These are phyloP conservation scores for Spongiforma sp. DNA, from an alignment of 1,284 basidiomycete species.

Conservation along the genomic window DNA sequence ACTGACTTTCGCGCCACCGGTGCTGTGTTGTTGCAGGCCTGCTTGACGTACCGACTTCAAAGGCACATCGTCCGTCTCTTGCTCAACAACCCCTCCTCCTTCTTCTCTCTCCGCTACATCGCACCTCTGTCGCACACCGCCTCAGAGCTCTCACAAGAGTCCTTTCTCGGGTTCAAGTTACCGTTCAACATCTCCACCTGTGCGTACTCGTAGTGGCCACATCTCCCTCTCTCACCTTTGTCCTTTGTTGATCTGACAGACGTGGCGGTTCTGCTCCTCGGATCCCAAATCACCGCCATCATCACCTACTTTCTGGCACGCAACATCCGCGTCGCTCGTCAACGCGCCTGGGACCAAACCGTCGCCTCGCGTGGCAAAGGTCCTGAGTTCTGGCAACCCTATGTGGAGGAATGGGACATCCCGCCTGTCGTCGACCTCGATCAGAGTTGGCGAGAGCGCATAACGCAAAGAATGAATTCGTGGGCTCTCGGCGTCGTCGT, in stretches of 20 bases:
- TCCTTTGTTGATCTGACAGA: slow-evolving; percentile 47
- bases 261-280: slow-evolving; percentile 74
- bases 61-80: slow-evolving; percentile 65
- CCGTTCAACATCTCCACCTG: slow-evolving; percentile 74
- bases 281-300: slow-evolving; percentile 74
- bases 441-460: slow-evolving; percentile 32
- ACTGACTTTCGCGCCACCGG: too few species aligned
- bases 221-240: too few species aligned
- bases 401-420: slow-evolving; percentile 85
- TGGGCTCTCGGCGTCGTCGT: slow-evolving; percentile 58
- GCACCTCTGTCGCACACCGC: slow-evolving; percentile 38
- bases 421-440: slow-evolving; percentile 58
- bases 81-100: slow-evolving; percentile 59
- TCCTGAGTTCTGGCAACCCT: slow-evolving; percentile 84
- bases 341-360: slow-evolving; percentile 80
- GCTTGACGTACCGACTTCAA: slow-evolving; percentile 69
- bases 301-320: slow-evolving; percentile 80
- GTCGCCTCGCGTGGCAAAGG: slow-evolving; percentile 80
- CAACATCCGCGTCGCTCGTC: slow-evolving; percentile 80
- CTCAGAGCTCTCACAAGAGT: slow-evolving; percentile 66
- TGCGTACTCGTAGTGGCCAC: too few species aligned
- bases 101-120: slow-evolving; percentile 20
- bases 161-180: slow-evolving; percentile 64
- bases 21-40: slow-evolving; percentile 47
- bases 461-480: slow-evolving; percentile 51